These are phyloP conservation scores for Ajuga reptans DNA, from an alignment of 305 asterid species.

Conservation along the genomic window DNA sequence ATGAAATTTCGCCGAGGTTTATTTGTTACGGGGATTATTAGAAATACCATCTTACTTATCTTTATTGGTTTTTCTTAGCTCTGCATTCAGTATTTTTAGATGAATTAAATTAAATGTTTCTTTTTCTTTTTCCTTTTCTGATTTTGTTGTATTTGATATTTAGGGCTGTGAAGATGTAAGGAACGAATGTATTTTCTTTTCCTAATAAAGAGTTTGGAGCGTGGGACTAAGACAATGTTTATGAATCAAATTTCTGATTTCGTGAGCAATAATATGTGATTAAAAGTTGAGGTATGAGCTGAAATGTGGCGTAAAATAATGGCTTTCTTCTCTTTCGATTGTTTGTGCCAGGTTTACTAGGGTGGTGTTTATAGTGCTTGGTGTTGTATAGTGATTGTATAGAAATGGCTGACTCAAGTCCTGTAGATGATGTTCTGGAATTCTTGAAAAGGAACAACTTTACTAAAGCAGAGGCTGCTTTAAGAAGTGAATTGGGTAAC, in stretches of 20 bases:
- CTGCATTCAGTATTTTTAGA: neutral
- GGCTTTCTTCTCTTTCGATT: slow-evolving; percentile 18
- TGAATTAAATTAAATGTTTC: neutral
- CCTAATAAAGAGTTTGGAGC: slow-evolving; percentile 4
- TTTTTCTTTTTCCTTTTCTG: neutral
- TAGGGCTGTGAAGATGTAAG: neutral
- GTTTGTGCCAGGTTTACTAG: slow-evolving; percentile 42
- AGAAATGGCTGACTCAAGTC: slow-evolving; percentile 67
- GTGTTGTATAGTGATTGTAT: slow-evolving; percentile 23
- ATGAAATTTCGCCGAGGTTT: slow-evolving; percentile 21
- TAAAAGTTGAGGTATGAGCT: slow-evolving; percentile 4
- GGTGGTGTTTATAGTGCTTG: slow-evolving; percentile 29
- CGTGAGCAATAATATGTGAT: neutral
- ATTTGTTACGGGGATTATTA: slow-evolving; percentile 28
- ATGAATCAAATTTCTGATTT: neutral
- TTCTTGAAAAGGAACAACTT: slow-evolving; percentile 66
- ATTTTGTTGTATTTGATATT: neutral
- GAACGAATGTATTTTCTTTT: neutral
- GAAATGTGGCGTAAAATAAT: slow-evolving; percentile 7
- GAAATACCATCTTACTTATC: slow-evolving; percentile 10
- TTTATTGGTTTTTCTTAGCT: neutral
- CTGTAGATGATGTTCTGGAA: slow-evolving; percentile 71
- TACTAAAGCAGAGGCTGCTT: slow-evolving; percentile 78
- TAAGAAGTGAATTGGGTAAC: slow-evolving; percentile 62
- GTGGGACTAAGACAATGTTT: neutral